These are phyloP conservation scores for Pythium oligandrum DNA, from an alignment of 352 stramenopile genomes.

Conservation along the genomic window DNA sequence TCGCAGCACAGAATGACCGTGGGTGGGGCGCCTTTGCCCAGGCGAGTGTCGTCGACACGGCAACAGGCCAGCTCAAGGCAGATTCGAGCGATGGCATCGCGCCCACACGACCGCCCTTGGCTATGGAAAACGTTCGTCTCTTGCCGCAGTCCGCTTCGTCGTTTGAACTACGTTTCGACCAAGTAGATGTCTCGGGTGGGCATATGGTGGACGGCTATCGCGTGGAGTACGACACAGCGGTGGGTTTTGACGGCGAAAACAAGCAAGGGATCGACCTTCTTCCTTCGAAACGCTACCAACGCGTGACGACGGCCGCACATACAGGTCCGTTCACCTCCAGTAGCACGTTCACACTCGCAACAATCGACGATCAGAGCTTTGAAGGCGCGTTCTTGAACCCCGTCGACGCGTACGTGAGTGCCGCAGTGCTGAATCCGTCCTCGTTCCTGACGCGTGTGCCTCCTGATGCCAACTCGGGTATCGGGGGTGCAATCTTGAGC, in stretches of 20 bases:
- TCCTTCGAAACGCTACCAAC: constrained; percentile 39
- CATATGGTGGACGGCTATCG: constrained; percentile 49
- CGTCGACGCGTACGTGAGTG: constrained; percentile 42
- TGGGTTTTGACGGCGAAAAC: constrained; percentile 22
- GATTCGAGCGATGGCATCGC: constrained; percentile 19
- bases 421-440: constrained; percentile 18
- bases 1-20: constrained; percentile 80
- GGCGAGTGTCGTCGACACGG: constrained; percentile 7
- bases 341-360: constrained; percentile 63
- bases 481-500: constrained; percentile 31
- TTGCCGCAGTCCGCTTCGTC: constrained; percentile 28
- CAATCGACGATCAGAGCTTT: constrained; percentile 40
- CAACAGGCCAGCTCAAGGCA: constrained; percentile 1
- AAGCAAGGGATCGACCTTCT: constrained; percentile 18
- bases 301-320: constrained; percentile 63
- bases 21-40: constrained; percentile 68
- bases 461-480: constrained; percentile 27
- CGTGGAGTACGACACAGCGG: constrained; percentile 40
- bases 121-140: constrained; percentile 40
- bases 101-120: constrained; percentile 46
- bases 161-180: constrained; percentile 58
- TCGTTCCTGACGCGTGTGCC: constrained; percentile 50
- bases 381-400: constrained; percentile 39
- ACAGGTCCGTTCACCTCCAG: constrained; percentile 57
- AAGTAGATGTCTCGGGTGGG: constrained; percentile 50